Evolutionary conservation across 768 basidiomycete genomes (phyloP), one percentile per base, ranked within the genome.

Genomic region (Termitomyces eurrhizus): DNA sequence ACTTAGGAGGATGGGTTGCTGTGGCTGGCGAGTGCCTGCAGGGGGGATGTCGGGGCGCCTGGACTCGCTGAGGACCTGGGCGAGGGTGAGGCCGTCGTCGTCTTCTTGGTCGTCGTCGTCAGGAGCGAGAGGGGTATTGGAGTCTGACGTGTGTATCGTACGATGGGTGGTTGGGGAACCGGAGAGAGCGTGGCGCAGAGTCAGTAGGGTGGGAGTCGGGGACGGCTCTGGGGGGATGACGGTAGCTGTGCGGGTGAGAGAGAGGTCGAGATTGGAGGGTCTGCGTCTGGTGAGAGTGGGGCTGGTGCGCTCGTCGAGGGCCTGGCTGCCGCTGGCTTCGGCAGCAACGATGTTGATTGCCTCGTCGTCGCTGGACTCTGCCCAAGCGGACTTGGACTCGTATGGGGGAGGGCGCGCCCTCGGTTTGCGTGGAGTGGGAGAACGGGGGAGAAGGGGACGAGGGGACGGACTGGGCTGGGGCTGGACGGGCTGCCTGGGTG

Each of bases 271-370:
- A 62, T 89, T 88, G 29, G 88, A 80, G 6, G 89, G 89, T 46
- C 90, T 80, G 64, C 72, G 48, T 71, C 39, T 44, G 68, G 71
- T 14, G 65, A 50, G 41, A 66, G 52, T 76, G 72, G 3, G 77
- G 68, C 92, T 93, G 0, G 92, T 94, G 32, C 92, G 83, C 71
- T 94, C 92, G 66, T 94, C 92, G 53, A 93, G 70, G 14, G 87
- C 86, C 68, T 88, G 89, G 66, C 90, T 88, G 8, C 92, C 92
- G 61, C 89, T 90, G 14, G 90, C 79, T 12, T 86, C 92, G 18
- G 92, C 91, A 0, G 92, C 89, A 36, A 93, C 83, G 45, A 90
- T 75, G 66, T 92, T 85, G 57, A 94, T 91, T 14, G 91, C 92
- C 71, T 94, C 92, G 57, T 94, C 92, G 63, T 94, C 92, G 65